Base-by-base conservation (phyloP, 768 basidiomycete species). In the Pisolithus sp. region DNA sequence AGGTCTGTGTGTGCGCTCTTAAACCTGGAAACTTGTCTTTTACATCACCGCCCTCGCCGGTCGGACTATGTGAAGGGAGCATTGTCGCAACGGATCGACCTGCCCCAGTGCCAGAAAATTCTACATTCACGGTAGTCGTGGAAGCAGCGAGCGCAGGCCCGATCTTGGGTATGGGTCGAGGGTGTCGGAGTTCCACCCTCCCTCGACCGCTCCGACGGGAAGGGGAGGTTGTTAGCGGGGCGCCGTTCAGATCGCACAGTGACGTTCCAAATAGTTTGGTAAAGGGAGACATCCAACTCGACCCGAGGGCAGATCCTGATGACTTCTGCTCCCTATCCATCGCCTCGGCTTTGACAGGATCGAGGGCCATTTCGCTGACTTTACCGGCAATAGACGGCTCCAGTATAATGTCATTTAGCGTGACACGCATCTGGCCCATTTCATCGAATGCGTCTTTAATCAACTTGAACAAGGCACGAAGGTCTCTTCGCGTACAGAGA, bases 101-200 rank as follows among this genome's bases (percentile, higher is more conserved):
- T 12, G 76, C 72, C 9, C 81, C 87, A 2, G 79, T 70, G 4
- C 89, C 86, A 3, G 84, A 89, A 68, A 97, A 98, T 73, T 96
- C 94, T 51, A 99, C 95, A 53, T 93, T 96, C 59, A 98, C 94
- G 2, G 92, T 93, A 46, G 89, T 94, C 2, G 89, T 76, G 20
- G 89, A 90, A 9, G 96, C 91, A 10, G 87, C 84, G 28, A 93
- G 79, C 10, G 89, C 91, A 2, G 94, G 87, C 1, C 81, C 80
- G 24, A 87, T 76, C 65, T 98, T 98, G 2, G 86, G 89, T 21
- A 82, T 85, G 6, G 80, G 68, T 24, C 81, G 76, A n/a, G 69
- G 62, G n/a, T 61, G 53, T 0, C 64, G 65, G 4, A 48, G 49
- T 39, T 47, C 58, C 21, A 53, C 60, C 21, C 53, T 55, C n/a